Conservation (phyloP, 78 protist species). For the Parvularia atlantis region DNA sequence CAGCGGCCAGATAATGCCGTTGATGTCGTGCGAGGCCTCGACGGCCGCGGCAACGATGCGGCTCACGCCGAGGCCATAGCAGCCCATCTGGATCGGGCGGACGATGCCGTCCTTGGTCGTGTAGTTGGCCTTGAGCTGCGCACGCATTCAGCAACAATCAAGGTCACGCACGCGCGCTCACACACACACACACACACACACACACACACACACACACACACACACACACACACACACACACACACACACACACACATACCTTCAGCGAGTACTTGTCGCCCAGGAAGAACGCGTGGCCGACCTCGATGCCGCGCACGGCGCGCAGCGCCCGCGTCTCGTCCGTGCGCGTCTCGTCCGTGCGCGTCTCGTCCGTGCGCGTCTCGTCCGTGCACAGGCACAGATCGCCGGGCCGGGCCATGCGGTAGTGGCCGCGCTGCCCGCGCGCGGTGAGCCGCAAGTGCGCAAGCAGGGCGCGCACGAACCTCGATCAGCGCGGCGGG, state of each 20-base stretch:
- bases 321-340: neutral
- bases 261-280: slow-evolving; percentile 39
- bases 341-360: no score
- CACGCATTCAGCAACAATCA: neutral
- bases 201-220: slow-evolving; percentile 11
- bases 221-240: neutral
- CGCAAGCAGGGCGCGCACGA: no score
- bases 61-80: slow-evolving; percentile 16
- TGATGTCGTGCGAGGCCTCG: slow-evolving; percentile 2
- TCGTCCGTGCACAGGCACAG: no score
- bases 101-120: no score
- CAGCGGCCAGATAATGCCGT: slow-evolving; percentile 22
- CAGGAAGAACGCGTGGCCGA: slow-evolving; percentile 41
- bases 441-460: no score
- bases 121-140: no score
- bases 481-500: no score
- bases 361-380: no score
- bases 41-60: neutral
- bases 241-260: neutral
- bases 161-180: neutral
- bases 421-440: no score
- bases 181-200: neutral
- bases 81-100: slow-evolving; percentile 22
- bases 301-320: slow-evolving; percentile 31
- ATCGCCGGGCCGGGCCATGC: no score